phyloP scores from a whole-genome alignment of 129 eudicot genomes.

The Ambrosia artemisiifolia region DNA sequence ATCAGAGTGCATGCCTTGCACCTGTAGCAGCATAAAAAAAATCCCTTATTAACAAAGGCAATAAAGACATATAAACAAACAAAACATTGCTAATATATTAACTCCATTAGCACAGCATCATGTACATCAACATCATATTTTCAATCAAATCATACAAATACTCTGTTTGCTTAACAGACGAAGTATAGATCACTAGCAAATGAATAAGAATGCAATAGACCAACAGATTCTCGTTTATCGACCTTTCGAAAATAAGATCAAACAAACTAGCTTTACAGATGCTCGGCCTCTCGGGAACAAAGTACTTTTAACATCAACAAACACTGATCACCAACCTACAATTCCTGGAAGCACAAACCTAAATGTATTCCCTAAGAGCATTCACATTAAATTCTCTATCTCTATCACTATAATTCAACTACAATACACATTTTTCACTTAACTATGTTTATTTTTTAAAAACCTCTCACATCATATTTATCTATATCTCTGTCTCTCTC shows the following conservation, averaged over 20 bases:
- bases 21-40: conserved; percentile 38
- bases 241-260: background rate
- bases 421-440: too few species aligned
- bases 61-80: background rate
- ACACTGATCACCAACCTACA: background rate
- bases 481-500: too few species aligned
- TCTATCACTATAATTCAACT: too few species aligned
- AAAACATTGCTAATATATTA: background rate
- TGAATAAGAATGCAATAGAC: background rate
- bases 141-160: background rate
- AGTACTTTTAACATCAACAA: background rate
- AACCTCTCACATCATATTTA: too few species aligned
- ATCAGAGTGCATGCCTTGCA: conserved; percentile 96
- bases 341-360: background rate
- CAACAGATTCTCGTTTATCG: background rate
- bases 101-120: background rate
- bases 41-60: background rate
- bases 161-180: background rate
- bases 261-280: background rate
- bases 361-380: background rate
- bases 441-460: too few species aligned
- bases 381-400: too few species aligned
- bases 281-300: background rate
- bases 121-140: background rate
- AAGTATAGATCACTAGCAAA: background rate